Percentiles rank a stretch among this genome's conserved stretches.
These are phyloP conservation scores for Penicillium sp. DNA, from an alignment of 2,329 filamentous ascomycete species.

Conservation along the genomic window DNA sequence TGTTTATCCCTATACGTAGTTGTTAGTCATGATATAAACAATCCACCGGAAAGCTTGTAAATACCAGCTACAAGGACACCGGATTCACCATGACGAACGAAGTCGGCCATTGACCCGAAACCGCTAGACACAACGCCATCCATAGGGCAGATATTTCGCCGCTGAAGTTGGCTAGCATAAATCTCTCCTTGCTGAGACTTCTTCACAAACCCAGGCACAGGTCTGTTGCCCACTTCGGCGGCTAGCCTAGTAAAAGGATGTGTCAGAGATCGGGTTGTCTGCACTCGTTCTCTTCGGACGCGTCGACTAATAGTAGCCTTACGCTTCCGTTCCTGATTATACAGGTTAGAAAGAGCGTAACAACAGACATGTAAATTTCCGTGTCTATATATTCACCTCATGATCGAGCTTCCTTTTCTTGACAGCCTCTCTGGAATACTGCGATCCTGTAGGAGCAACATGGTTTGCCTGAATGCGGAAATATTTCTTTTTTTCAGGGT, in stretches of 20 bases:
- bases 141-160: slow-evolving; percentile 29
- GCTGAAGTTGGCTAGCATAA: slow-evolving; percentile 31
- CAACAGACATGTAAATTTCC: background rate
- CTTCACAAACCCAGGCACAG: slow-evolving; percentile 18
- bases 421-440: slow-evolving; percentile 58
- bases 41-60: slow-evolving; percentile 11
- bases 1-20: slow-evolving; percentile 11
- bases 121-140: slow-evolving; percentile 25
- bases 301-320: slow-evolving; percentile 25
- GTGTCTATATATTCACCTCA: slow-evolving; percentile 20
- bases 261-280: slow-evolving; percentile 24
- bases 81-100: slow-evolving; percentile 31
- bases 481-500: slow-evolving; percentile 58
- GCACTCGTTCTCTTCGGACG: slow-evolving; percentile 31
- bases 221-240: slow-evolving; percentile 26
- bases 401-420: slow-evolving; percentile 53
- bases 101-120: slow-evolving; percentile 23
- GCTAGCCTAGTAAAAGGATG: slow-evolving; percentile 27
- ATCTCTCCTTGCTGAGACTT: slow-evolving; percentile 26
- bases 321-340: slow-evolving; percentile 25
- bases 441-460: slow-evolving; percentile 47
- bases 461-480: slow-evolving; percentile 60
- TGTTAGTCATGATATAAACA: background rate
- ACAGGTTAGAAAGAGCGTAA: slow-evolving; percentile 13
- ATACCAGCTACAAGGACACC: slow-evolving; percentile 36